These are phyloP conservation scores for Corymbia citriodora DNA, from an alignment of 441 rosid genomes.

Conservation along the genomic window DNA sequence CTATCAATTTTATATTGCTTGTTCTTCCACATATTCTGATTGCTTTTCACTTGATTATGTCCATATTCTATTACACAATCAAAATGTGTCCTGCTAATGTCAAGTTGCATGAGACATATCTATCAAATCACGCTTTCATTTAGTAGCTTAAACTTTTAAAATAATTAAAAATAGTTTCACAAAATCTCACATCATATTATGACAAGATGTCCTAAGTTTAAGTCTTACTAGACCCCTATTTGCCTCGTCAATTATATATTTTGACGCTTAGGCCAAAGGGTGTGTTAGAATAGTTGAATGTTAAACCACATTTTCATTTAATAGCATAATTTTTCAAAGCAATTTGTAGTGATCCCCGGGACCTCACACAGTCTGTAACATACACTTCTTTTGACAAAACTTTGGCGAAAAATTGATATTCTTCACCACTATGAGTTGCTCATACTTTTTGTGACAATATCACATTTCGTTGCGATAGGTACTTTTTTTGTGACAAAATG, in stretches of 20 bases:
- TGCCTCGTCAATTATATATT: too few relatives aligned
- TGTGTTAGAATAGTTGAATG: background rate
- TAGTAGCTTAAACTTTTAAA: background rate
- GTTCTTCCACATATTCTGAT: too few relatives aligned
- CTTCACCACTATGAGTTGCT: background rate
- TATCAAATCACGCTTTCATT: too few relatives aligned
- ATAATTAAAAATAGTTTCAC: rapidly evolving
- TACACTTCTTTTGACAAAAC: background rate
- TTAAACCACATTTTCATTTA: background rate
- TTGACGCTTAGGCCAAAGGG: background rate
- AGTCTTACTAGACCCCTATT: too few relatives aligned
- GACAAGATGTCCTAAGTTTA: too few relatives aligned
- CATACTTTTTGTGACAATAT: background rate
- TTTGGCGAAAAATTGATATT: background rate
- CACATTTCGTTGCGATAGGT: background rate
- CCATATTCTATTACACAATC: background rate
- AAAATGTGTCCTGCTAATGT: background rate
- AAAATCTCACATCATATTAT: too few relatives aligned
- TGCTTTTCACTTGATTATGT: background rate
- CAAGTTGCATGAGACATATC: background rate
- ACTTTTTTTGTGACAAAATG: background rate
- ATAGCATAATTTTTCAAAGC: too few relatives aligned
- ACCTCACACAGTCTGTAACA: background rate
- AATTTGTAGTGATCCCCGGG: background rate
- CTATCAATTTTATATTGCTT: background rate